Evolutionary conservation across 768 basidiomycete species (phyloP), one percentile per base, ranked within the genome.

Genomic region (Pholiota microspora): DNA sequence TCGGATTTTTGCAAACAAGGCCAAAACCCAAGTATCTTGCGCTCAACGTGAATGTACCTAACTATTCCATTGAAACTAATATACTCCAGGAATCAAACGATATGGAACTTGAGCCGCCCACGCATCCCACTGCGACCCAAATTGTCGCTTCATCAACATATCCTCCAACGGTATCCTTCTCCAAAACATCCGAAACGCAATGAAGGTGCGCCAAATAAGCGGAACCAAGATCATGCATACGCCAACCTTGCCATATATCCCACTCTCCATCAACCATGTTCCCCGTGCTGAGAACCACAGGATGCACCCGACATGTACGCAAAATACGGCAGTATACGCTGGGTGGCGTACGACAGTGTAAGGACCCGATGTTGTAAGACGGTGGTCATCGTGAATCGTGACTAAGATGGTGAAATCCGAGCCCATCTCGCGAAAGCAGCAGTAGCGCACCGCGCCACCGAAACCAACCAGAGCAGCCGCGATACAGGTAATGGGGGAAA

Each of bases 401-500:
- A 75, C 59, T 45, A 74, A 66, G 55, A 76, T 75, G n/a, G 75
- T 79, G 66, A 76, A 77, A 21, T 69, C 57, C 10, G 51, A 36
- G n/a, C 73, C 75, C 24, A 79, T 63, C 24, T 62, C 61, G 27
- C 57, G 69, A 61, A 71, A 78, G 54, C 71, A 79, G 49, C 57
- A 57, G 2, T 69, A 40, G 27, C 79, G 74, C 12, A 31, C 6
- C 29, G 29, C 29, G 29, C 29, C 29, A 31, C 29, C 29, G 12
- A 31, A 31, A 12, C 29, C 29, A 6, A 31, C 29, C 7, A 31
- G 29, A 6, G 29, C 29, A 12, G 29, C 29, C 7, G 29, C 29
- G 29, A 31, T 31, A 31, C 29, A 31, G 6, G 12, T 31, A 31
- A 12, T 12, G 29, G 29, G 29, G 7, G 29, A 6, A 12, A 31